Base-by-base conservation (phyloP, 2,329 filamentous ascomycete genomes). In the Cordyceps pruinosa region DNA sequence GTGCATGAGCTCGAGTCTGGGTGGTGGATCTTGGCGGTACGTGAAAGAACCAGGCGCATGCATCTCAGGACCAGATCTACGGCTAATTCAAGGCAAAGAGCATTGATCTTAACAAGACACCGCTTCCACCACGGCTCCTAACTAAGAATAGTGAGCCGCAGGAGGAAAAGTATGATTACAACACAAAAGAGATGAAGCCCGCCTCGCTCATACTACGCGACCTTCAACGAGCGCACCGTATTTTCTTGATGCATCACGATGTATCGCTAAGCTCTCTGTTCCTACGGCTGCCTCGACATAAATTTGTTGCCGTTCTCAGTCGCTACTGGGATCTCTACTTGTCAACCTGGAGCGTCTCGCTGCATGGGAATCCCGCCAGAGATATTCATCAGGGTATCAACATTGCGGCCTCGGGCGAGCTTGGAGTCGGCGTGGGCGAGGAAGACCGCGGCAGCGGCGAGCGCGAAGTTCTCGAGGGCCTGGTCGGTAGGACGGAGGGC, bases 391-490 rank as follows among this genome's bases (percentile, higher is more conserved):
- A 87, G 12, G 91, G 89, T 6, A 84, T 96, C 67, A 96, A 96
- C 70, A 78, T 99, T 32, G 90, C 92, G 13, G 89, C 88, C 7
- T 91, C 90, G 34, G 93, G 94, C 19, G 93, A 97, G 72, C 81
- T 97, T 26, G 94, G 94, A 17, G 83, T 97, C 46, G 94, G 94
- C 0, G 94, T 97, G 1, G 94, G 94, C 19, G 94, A 97, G 69
- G 94, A 97, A 73, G 90, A 97, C 56, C 87, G 91, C 69, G 93
- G 93, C 5, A 97, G 93, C 68, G 91, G 91, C 32, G 93, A 97
- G 74, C 81, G 93, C 65, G 93, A 95, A 65, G 93, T 97, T 0
- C 76, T 99, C 1, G 93, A 97, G 70, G 90, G 90, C n/a, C 84
- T 96, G 60, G 84, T 90, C 1, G 80, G 79, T 10, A 80, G 89